Evolutionary conservation across 352 stramenopile species (phyloP).

Genomic region (Globisporangium splendens): DNA sequence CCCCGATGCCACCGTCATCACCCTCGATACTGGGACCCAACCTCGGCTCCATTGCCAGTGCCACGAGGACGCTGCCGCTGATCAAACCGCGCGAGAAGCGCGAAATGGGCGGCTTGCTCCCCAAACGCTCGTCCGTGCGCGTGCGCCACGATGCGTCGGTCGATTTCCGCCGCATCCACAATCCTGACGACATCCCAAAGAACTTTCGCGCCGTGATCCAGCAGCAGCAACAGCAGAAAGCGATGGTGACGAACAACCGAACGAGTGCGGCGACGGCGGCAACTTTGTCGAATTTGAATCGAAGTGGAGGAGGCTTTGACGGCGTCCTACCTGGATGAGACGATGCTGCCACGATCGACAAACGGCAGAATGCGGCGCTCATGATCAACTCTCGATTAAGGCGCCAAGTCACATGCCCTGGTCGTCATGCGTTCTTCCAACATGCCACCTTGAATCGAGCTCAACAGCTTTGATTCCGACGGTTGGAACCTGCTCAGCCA

Average conservation of each 20-base stretch:
- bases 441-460: no score
- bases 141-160: conserved; percentile 60
- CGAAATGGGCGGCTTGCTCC: conserved; percentile 59
- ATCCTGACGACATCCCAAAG: conserved; percentile 70
- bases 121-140: conserved; percentile 60
- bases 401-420: no score
- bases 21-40: conserved; percentile 1
- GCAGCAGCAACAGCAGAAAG: conserved; percentile 27
- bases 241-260: conserved; percentile 17
- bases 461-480: no score
- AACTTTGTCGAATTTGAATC: neutral
- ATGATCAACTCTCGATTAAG: no score
- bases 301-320: conserved; percentile 3
- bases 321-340: conserved; percentile 9
- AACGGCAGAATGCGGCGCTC: no score
- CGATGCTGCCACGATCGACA: no score
- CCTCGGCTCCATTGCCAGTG: conserved; percentile 27
- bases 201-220: conserved; percentile 61
- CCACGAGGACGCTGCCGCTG: conserved; percentile 35
- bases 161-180: conserved; percentile 68
- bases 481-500: no score
- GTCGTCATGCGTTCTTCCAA: no score
- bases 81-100: conserved; percentile 55
- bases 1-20: neutral
- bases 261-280: conserved; percentile 3